These are phyloP conservation scores for Ilex paraguariensis DNA, from an alignment of 305 asterid genomes.

Conservation along the genomic window DNA sequence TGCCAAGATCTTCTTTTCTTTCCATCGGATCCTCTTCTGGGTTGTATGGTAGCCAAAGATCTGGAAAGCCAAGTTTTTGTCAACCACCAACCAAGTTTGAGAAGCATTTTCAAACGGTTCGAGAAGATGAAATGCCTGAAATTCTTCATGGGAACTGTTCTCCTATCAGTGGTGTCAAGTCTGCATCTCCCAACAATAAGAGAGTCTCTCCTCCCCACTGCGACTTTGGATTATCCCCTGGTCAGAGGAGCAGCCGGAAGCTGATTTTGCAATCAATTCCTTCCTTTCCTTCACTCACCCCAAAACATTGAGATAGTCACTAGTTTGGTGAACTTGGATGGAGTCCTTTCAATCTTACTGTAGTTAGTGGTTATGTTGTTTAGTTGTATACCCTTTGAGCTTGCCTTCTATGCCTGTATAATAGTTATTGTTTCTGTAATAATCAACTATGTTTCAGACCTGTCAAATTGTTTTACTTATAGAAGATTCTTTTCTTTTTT, in stretches of 20 bases:
- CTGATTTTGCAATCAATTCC: slow-evolving; percentile 73
- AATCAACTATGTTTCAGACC: too few relatives aligned
- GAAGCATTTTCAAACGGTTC: slow-evolving; percentile 29
- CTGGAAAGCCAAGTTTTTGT: slow-evolving; percentile 28
- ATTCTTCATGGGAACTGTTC: slow-evolving; percentile 45
- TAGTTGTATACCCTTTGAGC: too few relatives aligned
- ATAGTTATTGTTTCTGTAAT: too few relatives aligned
- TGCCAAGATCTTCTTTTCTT: slow-evolving; percentile 47
- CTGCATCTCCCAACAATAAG: slow-evolving; percentile 69
- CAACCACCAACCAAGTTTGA: slow-evolving; percentile 42
- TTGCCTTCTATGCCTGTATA: too few relatives aligned
- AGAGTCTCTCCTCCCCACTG: slow-evolving; percentile 78
- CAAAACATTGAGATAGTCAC: slow-evolving; percentile 35
- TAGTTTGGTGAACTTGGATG: too few relatives aligned
- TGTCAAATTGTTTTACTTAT: too few relatives aligned
- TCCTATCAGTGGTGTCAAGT: slow-evolving; percentile 40
- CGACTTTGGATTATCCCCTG: slow-evolving; percentile 26
- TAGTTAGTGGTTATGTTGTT: too few relatives aligned
- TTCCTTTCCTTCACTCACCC: slow-evolving; percentile 70
- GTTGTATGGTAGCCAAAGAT: slow-evolving; percentile 19
- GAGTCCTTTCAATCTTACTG: too few relatives aligned
- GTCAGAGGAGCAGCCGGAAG: slow-evolving; percentile 64
- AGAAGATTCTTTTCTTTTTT: too few relatives aligned
- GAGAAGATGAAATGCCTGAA: slow-evolving; percentile 50
- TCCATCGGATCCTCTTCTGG: slow-evolving; percentile 49